Base-by-base conservation (phyloP, 768 basidiomycete species). In the Suillus subalutaceus region DNA sequence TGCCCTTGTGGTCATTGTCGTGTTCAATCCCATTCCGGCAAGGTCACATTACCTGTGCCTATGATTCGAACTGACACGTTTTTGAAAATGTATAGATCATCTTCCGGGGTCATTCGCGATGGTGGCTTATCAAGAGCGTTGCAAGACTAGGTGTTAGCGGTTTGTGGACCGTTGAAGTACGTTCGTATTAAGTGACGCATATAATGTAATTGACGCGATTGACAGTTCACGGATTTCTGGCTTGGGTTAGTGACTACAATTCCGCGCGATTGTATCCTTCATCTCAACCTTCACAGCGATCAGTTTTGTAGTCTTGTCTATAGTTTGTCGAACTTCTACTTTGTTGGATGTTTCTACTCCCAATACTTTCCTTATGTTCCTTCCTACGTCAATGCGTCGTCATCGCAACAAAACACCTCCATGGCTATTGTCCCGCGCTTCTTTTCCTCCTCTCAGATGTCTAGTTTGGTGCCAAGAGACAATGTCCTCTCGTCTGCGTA, bases 221-320 rank as follows among this genome's bases (percentile, higher is more conserved):
- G 57, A 1, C 65, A 92, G 89, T 95, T 95, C 74, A 78, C 89
- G 18, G 93, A 94, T 81, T 93, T 94, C 86, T 95, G 93, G 93
- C 82, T 94, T 74, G 93, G 92, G 91, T 92, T 75, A 63, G 85
- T 43, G 73, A 35, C 62, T 16, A 38, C 2, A 52, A 58, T 4
- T 12, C 30, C 50, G 10, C 9, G 35, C 59, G 3, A 9, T 66
- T 4, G 35, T 30, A 15, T 43, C 48, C 12, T 63, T 55, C 37
- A 52, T 65, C 66, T 66, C 65, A 65, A 15, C 26, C 37, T 12
- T 65, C 16, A 35, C 71, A 93, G 92, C 16, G 93, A 95, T 72
- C 92, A 94, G 70, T 85, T 92, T 71, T 93, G 91, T 78, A 94
- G 91, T 69, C 82, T 97, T 50, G 77, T 84, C 7, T 96, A 91